These are phyloP conservation scores for Talaromyces verruculosus DNA, from an alignment of 2,329 filamentous ascomycete genomes.

Conservation along the genomic window DNA sequence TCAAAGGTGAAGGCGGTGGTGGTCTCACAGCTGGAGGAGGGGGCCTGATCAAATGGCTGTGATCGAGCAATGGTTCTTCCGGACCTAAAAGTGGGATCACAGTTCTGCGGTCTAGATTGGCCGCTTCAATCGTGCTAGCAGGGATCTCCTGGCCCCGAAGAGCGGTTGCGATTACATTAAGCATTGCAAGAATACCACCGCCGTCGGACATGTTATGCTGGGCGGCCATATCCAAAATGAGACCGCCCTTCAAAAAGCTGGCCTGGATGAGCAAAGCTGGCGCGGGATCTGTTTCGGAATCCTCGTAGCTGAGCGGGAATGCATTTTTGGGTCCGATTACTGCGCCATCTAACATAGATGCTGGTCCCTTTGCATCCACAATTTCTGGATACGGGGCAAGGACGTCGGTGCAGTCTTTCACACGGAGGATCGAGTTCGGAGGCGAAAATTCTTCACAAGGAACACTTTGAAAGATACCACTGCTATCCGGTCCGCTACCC, in stretches of 20 bases:
- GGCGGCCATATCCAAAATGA: constrained; percentile 7
- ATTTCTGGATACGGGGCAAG: constrained; percentile 11
- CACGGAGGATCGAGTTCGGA: constrained; percentile 21
- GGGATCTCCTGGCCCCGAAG: constrained; percentile 12
- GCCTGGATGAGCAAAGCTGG: constrained; percentile 6
- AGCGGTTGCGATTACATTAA: constrained; percentile 6
- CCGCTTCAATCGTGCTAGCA: constrained; percentile 21
- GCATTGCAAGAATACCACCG: constrained; percentile 6
- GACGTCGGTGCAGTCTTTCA: constrained; percentile 9
- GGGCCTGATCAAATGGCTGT: constrained; percentile 32
- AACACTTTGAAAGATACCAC: constrained; percentile 1
- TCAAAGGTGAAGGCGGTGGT: constrained; percentile 24
- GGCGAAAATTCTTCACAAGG: neutral
- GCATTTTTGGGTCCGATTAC: neutral
- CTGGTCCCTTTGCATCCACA: constrained; percentile 1
- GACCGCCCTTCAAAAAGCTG: constrained; percentile 12
- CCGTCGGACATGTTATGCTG: constrained; percentile 25
- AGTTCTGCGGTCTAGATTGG: constrained; percentile 32
- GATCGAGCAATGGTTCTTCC: constrained; percentile 31
- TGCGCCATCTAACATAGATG: constrained; percentile 6
- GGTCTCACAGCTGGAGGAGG: constrained; percentile 28
- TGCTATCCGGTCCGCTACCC: constrained; percentile 12
- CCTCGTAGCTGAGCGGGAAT: constrained; percentile 11
- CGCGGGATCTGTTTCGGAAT: constrained; percentile 8
- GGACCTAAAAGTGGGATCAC: constrained; percentile 29